These are phyloP conservation scores for Phaseolus lunatus DNA, from an alignment of 306 rosid species.

Conservation along the genomic window DNA sequence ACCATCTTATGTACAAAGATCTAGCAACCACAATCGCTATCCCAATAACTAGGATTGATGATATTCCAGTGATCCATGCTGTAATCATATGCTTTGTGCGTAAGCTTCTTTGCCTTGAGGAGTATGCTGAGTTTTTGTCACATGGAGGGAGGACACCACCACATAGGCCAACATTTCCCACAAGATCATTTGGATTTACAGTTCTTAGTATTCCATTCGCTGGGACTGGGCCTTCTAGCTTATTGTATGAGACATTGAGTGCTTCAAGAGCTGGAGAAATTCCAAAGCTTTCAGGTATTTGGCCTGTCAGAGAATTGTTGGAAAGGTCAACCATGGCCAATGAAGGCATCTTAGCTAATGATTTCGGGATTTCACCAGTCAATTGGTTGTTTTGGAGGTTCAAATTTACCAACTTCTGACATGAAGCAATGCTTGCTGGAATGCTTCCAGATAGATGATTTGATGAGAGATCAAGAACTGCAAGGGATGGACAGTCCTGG, in stretches of 20 bases:
- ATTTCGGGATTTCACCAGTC: constrained; percentile 77
- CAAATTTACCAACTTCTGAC: constrained; percentile 81
- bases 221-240: constrained; percentile 85
- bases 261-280: constrained; percentile 89
- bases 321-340: constrained; percentile 89
- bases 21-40: constrained; percentile 61
- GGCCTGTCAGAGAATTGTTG: constrained; percentile 88
- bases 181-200: constrained; percentile 79
- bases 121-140: constrained; percentile 49
- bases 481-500: constrained; percentile 90
- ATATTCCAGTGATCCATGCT: constrained; percentile 78
- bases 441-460: constrained; percentile 76
- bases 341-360: constrained; percentile 77
- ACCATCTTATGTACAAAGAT: constrained; percentile 71
- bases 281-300: constrained; percentile 84
- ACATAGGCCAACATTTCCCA: constrained; percentile 80
- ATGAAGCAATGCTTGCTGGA: constrained; percentile 85
- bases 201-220: constrained; percentile 79
- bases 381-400: constrained; percentile 85
- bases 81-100: constrained; percentile 63
- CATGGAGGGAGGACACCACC: constrained; percentile 83
- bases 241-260: constrained; percentile 82
- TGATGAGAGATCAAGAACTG: constrained; percentile 83
- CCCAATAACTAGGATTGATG: constrained; percentile 59
- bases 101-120: constrained; percentile 53